Evolutionary conservation across 108 stramenopile genomes (phyloP).

Genomic region (Skeletonema grethae): DNA sequence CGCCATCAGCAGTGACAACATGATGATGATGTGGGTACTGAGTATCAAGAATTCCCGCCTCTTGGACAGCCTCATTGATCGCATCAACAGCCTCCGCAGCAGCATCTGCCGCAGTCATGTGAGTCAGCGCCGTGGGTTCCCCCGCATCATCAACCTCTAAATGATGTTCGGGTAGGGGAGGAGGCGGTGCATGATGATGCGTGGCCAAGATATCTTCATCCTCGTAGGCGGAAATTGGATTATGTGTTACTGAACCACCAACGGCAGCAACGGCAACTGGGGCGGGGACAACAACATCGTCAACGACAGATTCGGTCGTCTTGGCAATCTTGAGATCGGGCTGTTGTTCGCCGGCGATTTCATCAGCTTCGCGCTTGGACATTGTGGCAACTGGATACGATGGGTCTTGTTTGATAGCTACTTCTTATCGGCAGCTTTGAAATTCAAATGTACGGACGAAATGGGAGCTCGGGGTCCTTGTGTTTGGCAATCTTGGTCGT

Average conservation of each 20-base stretch:
- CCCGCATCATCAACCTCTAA: background rate
- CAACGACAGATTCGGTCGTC: background rate
- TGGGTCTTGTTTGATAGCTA: no score
- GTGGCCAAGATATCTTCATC: background rate
- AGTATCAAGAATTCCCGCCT: background rate
- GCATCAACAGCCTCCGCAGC: background rate
- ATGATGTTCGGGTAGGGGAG: background rate
- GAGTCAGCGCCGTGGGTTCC: constrained; percentile 2
- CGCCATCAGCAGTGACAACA: background rate
- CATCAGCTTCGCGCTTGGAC: constrained; percentile 1
- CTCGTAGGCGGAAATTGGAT: constrained; percentile 4
- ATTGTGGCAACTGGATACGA: background rate
- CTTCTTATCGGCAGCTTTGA: no score
- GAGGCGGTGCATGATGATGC: background rate
- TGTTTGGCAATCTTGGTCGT: background rate
- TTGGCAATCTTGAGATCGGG: background rate
- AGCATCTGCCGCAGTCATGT: background rate
- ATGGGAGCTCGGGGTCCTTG: background rate
- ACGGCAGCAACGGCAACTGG: no score
- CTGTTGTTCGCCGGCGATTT: background rate
- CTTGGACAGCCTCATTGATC: background rate
- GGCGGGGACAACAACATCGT: background rate
- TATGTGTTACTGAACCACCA: background rate
- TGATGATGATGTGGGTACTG: background rate
- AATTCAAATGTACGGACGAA: background rate